Percentiles rank a stretch among this genome's conserved stretches.
Evolutionary conservation across 2,329 filamentous ascomycete genomes (phyloP).

Genomic region (Ophiocordyceps camponoti-floridani): DNA sequence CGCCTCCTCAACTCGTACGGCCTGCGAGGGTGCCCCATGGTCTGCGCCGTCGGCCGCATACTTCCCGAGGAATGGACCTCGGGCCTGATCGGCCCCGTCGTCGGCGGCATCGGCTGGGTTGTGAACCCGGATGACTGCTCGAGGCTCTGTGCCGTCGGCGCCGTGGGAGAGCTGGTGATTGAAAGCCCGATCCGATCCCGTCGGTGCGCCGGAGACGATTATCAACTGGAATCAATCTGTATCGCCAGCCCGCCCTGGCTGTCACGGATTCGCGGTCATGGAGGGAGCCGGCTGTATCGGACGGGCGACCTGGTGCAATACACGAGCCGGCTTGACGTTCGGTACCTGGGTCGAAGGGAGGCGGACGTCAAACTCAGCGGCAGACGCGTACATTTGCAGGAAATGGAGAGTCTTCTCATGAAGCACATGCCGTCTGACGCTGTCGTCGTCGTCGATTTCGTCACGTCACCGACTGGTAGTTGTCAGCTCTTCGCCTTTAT

Average conservation of each 20-base stretch:
- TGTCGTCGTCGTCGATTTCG: neutral
- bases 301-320: conserved; percentile 29
- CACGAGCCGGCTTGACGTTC: conserved; percentile 1
- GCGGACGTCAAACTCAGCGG: conserved; percentile 2
- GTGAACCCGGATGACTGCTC: neutral
- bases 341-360: conserved; percentile 1
- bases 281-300: conserved; percentile 19
- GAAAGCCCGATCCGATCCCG: conserved; percentile 9
- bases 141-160: conserved; percentile 4
- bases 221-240: neutral
- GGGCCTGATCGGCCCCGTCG: neutral
- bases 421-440: neutral
- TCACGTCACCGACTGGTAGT: neutral
- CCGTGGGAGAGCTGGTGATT: conserved; percentile 9
- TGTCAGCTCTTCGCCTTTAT: conserved; percentile 1
- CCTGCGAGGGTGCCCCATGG: neutral
- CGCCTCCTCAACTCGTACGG: conserved; percentile 1
- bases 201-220: conserved; percentile 1
- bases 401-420: conserved; percentile 1
- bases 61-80: neutral
- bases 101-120: conserved; percentile 1
- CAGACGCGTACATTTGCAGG: conserved; percentile 1
- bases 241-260: conserved; percentile 26
- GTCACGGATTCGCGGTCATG: conserved; percentile 1
- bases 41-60: neutral